These are phyloP conservation scores for Aphanomyces invadans DNA, from an alignment of 352 stramenopile genomes.

Conservation along the genomic window DNA sequence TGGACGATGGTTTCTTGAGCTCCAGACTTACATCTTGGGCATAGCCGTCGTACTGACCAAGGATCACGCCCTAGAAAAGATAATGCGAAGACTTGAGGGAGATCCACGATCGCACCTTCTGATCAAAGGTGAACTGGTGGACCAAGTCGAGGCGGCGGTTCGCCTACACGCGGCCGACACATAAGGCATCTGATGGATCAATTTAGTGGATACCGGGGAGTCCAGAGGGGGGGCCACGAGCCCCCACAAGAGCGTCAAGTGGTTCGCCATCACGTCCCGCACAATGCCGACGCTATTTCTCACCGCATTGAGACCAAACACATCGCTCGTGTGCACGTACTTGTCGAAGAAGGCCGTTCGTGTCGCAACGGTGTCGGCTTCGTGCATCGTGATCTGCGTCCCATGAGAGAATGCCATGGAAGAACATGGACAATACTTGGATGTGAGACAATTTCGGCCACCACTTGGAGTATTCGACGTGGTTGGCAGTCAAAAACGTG, in stretches of 20 bases:
- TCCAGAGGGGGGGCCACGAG: conserved; percentile 28
- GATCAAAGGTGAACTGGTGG: not conserved
- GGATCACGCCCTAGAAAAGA: not conserved
- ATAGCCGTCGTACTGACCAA: conserved; percentile 18
- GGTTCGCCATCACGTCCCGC: conserved; percentile 76
- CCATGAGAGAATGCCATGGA: conserved; percentile 21
- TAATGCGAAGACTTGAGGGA: too few species aligned
- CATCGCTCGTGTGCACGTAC: too few species aligned
- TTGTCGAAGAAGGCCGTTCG: conserved; percentile 62
- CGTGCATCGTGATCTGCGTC: conserved; percentile 54
- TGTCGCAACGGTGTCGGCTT: conserved; percentile 51
- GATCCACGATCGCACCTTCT: not conserved
- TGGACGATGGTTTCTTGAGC: not conserved
- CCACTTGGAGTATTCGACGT: conserved; percentile 14
- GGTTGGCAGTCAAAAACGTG: conserved; percentile 46
- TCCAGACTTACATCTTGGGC: not conserved
- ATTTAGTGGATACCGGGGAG: not conserved
- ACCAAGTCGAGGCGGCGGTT: not conserved
- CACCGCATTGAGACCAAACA: too few species aligned
- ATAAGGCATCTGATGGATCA: not conserved
- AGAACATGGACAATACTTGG: conserved; percentile 27
- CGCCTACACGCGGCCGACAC: not conserved
- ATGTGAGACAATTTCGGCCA: conserved; percentile 34
- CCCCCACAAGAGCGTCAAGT: conserved; percentile 57
- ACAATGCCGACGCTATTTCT: conserved; percentile 44